Percentiles rank a stretch among this genome's conserved stretches.
Conservation (phyloP, 1,284 basidiomycete genomes). For the Ganoderma boninense region DNA sequence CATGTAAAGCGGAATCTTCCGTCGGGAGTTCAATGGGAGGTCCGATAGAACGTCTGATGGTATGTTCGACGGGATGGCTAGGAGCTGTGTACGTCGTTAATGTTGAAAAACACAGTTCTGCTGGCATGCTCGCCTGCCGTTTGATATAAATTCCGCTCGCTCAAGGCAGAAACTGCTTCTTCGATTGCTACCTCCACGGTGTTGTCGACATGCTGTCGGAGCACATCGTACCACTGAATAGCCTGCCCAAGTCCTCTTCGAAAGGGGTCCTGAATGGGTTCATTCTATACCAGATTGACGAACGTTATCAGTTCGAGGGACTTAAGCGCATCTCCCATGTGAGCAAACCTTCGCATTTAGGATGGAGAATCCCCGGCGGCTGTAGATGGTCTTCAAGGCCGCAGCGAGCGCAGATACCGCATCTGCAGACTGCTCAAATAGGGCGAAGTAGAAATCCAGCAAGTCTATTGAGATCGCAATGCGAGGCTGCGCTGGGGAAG, state of each 20-base stretch:
- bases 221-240: slow-evolving; percentile 38
- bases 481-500: slow-evolving; percentile 15
- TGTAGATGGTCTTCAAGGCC: slow-evolving; percentile 34
- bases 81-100: no score
- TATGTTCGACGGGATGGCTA: no score
- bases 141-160: no score
- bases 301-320: no score
- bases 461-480: slow-evolving; percentile 28
- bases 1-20: no score
- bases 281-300: background rate
- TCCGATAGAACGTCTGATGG: no score
- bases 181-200: slow-evolving; percentile 16
- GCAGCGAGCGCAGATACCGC: slow-evolving; percentile 35
- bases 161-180: no score
- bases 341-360: slow-evolving; percentile 19
- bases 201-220: slow-evolving; percentile 16
- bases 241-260: slow-evolving; percentile 26
- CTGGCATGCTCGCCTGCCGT: no score
- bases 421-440: slow-evolving; percentile 38
- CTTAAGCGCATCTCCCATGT: no score
- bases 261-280: slow-evolving; percentile 28
- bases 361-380: slow-evolving; percentile 26
- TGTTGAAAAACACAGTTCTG: no score
- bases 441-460: slow-evolving; percentile 35
- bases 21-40: no score